Base-by-base conservation (phyloP, 2,329 filamentous ascomycete species). In the Cercospora sp. region DNA sequence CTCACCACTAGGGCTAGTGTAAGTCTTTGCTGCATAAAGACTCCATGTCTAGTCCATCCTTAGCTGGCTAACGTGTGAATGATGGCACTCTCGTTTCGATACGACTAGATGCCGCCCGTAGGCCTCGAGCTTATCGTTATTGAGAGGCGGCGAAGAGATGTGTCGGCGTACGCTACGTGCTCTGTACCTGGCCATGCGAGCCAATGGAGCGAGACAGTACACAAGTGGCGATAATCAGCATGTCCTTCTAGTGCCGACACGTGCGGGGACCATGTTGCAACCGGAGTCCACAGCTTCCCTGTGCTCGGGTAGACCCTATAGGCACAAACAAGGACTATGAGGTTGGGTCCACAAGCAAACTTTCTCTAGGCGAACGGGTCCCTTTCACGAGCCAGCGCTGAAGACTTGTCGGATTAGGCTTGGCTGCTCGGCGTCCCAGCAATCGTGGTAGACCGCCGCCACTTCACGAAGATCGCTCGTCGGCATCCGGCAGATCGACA, bases 201-300 rank as follows among this genome's bases (percentile, higher is more conserved):
- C 48, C 23, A 28, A 23, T 55, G 48, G 48, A 55, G 48, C 26
- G 16, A 55, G 13, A 28, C 36, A 30, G 48, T 13, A 55, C 48
- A n/a, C 48, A 8, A 55, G 48, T 31, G 26, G 55, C 30, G 55
- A 31, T 31, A 36, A 30, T 28, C 16, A 59, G 28, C 55, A 31
- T 36, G 31, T 33, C 16, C 31, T 33, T 31, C 55, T 20, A 36
- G n/a, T 31, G 55, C 55, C 55, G 55, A 59, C 31, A 59, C 55
- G 31, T 59, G 55, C 55, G 55, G 55, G 55, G 55, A 36, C 31
- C 28, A 59, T 20, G 55, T 55, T 55, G 48, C 23, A 55, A 55
- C 48, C 48, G 48, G 5, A 55, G 26, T 30, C 48, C 23, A 26
- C 48, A 53, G 48, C 48, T 53, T 53, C 18, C 48, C 23, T 55